phyloP scores from a whole-genome alignment of 805 yeast genomes.

The Yamadazyma nakazawae region DNA sequence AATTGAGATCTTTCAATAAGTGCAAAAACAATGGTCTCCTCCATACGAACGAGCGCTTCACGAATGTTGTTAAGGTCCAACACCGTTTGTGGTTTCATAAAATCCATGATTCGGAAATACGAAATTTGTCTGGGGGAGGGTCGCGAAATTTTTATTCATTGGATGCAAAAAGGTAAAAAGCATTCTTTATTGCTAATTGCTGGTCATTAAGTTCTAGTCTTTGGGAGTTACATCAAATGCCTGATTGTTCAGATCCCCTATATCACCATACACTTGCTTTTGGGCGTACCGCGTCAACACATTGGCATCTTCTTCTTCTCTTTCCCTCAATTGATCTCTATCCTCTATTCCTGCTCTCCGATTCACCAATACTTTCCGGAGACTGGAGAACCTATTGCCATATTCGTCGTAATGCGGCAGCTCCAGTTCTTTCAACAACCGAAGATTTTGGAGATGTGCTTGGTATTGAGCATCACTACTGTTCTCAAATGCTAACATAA shows the following conservation, averaged over 20 bases:
- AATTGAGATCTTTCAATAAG: constrained; percentile 93
- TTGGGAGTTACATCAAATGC: not conserved
- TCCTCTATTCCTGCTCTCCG: constrained; percentile 28
- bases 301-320: constrained; percentile 25
- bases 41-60: constrained; percentile 84
- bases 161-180: not conserved
- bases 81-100: constrained; percentile 77
- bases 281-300: constrained; percentile 28
- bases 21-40: constrained; percentile 90
- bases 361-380: constrained; percentile 31
- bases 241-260: constrained; percentile 13
- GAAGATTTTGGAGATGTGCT: constrained; percentile 24
- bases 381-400: constrained; percentile 25
- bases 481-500: constrained; percentile 35
- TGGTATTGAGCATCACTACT: constrained; percentile 28
- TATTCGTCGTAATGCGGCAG: constrained; percentile 21
- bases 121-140: not conserved
- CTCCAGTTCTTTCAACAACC: constrained; percentile 27
- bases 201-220: too few species aligned
- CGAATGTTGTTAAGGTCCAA: constrained; percentile 80
- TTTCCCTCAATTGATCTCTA: constrained; percentile 14
- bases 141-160: not conserved
- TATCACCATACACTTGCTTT: constrained; percentile 14
- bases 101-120: constrained; percentile 62
- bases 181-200: not conserved